Base-by-base conservation (phyloP, 805 yeast species). In the Zygotorulaspora florentina region DNA sequence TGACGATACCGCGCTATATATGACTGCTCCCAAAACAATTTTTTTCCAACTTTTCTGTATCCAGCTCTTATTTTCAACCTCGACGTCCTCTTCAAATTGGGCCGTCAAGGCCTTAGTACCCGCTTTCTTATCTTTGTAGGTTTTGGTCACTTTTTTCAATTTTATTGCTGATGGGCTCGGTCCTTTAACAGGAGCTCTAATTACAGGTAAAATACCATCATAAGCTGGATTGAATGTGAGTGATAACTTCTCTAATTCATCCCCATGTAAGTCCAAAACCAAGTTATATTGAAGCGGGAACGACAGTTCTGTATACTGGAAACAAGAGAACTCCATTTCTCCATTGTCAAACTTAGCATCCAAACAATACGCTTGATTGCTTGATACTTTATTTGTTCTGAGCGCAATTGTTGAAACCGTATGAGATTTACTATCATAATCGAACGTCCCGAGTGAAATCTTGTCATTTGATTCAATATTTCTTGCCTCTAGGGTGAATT, bases 21-120 rank as follows among this genome's bases (percentile, higher is more conserved):
- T 30, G 1, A 62, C 46, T 5, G 61, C 35, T 5, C 65, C 66
- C 17, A 64, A 41, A 10, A 59, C 45, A 1, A 64, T 25, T 42
- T 48, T 45, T 44, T 57, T 62, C 68, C 68, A 64, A 48, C 62
- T 62, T 42, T 61, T 58, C 39, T 56, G 59, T 16, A 62, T 29
- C 58, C 62, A 64, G 1, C 61, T 40, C 20, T 46, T 47, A 8
- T 40, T 43, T 15, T 54, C 59, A 6, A 23, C 40, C 2, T 50
- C 58, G 3, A 42, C 53, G n/a, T 51, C 59, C 33, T 53, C 58
- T 39, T 51, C 50, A 31, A 53, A 52, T 33, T 56, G 58, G 3
- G 55, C 57, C 11, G 55, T 48, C 8, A 52, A 43, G 12, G 46
- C 54, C 25, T 48, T 43, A 8, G 46, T 35, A 10, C 52, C 53